Evolutionary conservation across 73 alveolate genomes (phyloP), one percentile per base, ranked within the genome.

Genomic region (Paramecium octaurelia): DNA sequence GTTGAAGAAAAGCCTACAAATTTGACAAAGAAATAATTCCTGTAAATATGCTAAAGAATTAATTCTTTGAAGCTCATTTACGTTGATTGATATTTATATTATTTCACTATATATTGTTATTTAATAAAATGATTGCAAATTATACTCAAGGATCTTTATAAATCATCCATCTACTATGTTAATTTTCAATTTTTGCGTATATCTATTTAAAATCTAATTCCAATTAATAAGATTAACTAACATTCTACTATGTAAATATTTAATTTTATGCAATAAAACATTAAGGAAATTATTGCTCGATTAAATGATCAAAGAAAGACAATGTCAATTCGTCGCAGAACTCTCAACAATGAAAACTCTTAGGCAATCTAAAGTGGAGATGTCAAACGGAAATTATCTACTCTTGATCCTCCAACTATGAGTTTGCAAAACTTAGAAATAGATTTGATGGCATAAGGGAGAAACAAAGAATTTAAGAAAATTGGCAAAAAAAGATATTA

Each of bases 381-480:
- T 21, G 8, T 34, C 18, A 60, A 21, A 34, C 36, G 80, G 0
- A 60, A 24, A n/a, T 34, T 27, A 27, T 60, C 80, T 4, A 60
- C 80, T 3, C 80, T 60, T 60, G 80, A 60, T 60, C 80, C 80
- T 60, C 80, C 80, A 60, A 60, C 80, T 1, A 60, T 60, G 80
- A 60, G 80, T 34, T n/a, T 60, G 80, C 46, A 60, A 10, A 21
- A 11, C 36, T 34, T 60, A 34, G 80, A 60, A 60, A 36, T 60
- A 21, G 80, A 60, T 3, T 36, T 60, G 24, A 60, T 60, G 7
- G 24, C 4, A 60, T 34, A 21, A 27, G 24, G 24, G 11, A 44
- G 23, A 60, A 27, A 27, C 36, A 24, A 24, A 27, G 18, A 21
- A 60, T 27, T 34, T 16, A 60, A 20, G 9, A 60, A 34, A 60